A percentile compares a stretch with the other conserved stretches of the same genome.
Conservation (phyloP, 345 rosid species). For the Firmiana major region DNA sequence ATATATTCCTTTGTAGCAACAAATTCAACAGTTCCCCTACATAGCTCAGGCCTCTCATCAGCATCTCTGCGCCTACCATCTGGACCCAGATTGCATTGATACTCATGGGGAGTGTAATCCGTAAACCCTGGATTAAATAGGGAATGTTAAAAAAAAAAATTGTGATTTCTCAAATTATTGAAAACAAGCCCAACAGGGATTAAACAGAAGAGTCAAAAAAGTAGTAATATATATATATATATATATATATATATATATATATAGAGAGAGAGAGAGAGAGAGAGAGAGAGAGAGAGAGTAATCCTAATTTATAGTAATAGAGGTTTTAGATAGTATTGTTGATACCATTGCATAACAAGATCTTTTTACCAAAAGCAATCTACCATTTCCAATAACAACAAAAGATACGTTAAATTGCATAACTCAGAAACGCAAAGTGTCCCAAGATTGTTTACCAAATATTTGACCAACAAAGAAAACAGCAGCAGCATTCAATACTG, state of each 20-base stretch:
- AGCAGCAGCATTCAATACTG: slow-evolving; percentile 18
- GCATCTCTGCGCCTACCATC: slow-evolving; percentile 96
- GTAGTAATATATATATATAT: neutral
- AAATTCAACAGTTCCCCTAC: slow-evolving; percentile 90
- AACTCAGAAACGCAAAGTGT: neutral
- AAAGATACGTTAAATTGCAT: neutral
- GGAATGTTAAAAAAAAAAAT: slow-evolving; percentile 1
- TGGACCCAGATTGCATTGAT: slow-evolving; percentile 84
- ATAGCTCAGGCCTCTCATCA: slow-evolving; percentile 90
- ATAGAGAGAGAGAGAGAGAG: too few species aligned
- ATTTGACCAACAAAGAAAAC: slow-evolving; percentile 1
- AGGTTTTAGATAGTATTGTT: neutral
- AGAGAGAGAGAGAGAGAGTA: neutral
- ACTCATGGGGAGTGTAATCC: slow-evolving; percentile 78
- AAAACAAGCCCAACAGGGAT: neutral
- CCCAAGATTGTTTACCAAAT: neutral
- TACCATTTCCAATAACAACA: neutral
- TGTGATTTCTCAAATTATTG: neutral
- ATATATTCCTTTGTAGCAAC: slow-evolving; percentile 85
- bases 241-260: too few species aligned
- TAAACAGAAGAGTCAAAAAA: neutral
- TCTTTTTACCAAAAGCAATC: neutral
- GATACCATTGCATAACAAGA: neutral
- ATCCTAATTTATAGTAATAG: neutral
- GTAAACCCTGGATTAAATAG: slow-evolving; percentile 53